Conservation (phyloP, 2,329 filamentous ascomycete species). For the Parastagonospora avenae region DNA sequence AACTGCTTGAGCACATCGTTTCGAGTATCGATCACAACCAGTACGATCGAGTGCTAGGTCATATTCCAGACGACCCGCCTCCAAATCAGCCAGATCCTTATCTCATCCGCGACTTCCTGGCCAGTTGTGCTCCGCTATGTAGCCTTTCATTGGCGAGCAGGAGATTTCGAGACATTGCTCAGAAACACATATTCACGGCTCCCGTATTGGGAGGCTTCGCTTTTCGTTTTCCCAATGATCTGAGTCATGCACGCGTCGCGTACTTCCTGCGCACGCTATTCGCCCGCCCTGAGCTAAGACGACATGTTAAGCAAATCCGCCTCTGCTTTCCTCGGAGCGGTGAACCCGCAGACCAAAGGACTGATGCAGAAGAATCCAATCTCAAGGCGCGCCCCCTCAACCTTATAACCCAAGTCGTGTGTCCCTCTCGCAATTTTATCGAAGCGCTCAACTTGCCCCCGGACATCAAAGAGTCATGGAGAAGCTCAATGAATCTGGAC, state of each 20-base stretch:
- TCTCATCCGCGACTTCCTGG: conserved; percentile 11
- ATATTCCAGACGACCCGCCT: conserved; percentile 15
- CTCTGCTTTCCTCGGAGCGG: conserved; percentile 4
- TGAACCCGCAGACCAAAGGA: not conserved
- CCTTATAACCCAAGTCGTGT: not conserved
- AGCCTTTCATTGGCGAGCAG: conserved; percentile 18
- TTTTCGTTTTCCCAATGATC: not conserved
- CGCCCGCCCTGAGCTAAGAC: conserved; percentile 3
- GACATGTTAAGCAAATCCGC: conserved; percentile 13
- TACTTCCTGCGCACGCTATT: conserved; percentile 5
- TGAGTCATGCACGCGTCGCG: not conserved
- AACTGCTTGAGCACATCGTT: conserved; percentile 17
- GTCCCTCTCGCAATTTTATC: not conserved
- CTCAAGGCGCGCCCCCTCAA: not conserved
- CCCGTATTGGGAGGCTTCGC: conserved; percentile 4
- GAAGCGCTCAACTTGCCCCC: conserved; percentile 3
- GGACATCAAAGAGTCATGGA: not conserved
- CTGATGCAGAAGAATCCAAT: not conserved
- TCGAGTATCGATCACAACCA: conserved; percentile 11
- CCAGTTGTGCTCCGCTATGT: conserved; percentile 2
- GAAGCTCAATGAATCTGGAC: not conserved
- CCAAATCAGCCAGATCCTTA: conserved; percentile 5
- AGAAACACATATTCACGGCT: conserved; percentile 6
- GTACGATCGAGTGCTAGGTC: conserved; percentile 13
- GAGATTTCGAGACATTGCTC: conserved; percentile 10